Evolutionary conservation across 768 basidiomycete genomes (phyloP).

Genomic region (Podaxis mareebaensis): DNA sequence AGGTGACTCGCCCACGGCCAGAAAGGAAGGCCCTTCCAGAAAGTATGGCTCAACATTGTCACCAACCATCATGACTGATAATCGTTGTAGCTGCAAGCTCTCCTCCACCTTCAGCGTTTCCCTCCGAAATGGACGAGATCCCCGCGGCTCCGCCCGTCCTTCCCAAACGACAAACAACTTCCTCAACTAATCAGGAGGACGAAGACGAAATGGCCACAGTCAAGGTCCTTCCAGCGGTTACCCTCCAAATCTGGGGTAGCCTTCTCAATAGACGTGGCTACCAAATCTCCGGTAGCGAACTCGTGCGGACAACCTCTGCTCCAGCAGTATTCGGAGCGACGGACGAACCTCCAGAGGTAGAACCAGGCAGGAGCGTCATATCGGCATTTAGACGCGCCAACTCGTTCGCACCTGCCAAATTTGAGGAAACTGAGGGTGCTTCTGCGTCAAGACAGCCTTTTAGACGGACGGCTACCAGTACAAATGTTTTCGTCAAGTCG

Average conservation of each 20-base stretch:
- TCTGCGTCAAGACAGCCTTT: slow-evolving; percentile 40
- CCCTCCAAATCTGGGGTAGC: slow-evolving; percentile 69
- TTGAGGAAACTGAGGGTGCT: slow-evolving; percentile 21
- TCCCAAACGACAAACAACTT: slow-evolving; percentile 17
- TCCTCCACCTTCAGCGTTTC: slow-evolving; percentile 22
- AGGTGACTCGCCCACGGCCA: slow-evolving; percentile 59
- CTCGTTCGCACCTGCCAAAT: slow-evolving; percentile 55
- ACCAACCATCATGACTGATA: neutral
- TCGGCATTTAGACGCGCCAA: slow-evolving; percentile 62
- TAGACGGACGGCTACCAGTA: slow-evolving; percentile 38
- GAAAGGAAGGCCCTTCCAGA: slow-evolving; percentile 43
- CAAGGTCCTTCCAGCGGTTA: slow-evolving; percentile 60
- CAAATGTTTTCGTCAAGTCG: slow-evolving; percentile 9
- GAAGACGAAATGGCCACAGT: slow-evolving; percentile 59
- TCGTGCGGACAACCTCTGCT: slow-evolving; percentile 53
- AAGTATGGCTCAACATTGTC: slow-evolving; percentile 19
- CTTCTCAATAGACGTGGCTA: slow-evolving; percentile 71
- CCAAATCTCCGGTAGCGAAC: slow-evolving; percentile 55
- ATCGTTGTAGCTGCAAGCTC: slow-evolving; percentile 22
- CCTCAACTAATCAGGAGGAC: slow-evolving; percentile 36
- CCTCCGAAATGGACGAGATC: slow-evolving; percentile 21
- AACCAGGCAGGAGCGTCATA: slow-evolving; percentile 41
- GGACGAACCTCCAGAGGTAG: slow-evolving; percentile 16
- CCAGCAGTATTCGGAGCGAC: slow-evolving; percentile 4
- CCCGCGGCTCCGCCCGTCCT: neutral